A percentile compares a stretch with the other conserved stretches of the same genome.
phyloP scores from a whole-genome alignment of 83 land plant genomes.

The Diphasiastrum complanatum region DNA sequence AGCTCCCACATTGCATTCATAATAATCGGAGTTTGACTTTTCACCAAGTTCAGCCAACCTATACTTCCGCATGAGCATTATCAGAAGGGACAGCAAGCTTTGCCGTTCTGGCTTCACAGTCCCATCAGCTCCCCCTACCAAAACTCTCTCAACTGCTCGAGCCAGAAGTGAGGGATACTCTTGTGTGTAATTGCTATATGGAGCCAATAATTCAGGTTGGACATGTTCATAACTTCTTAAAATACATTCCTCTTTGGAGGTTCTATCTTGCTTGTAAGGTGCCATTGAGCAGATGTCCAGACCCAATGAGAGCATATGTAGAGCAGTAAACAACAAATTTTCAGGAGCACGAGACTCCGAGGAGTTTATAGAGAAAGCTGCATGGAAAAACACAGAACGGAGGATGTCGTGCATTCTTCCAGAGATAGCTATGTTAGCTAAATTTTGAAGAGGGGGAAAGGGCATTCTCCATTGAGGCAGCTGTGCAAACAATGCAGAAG shows the following conservation, averaged over 20 bases:
- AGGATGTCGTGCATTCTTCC: conserved; percentile 44
- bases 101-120: conserved; percentile 36
- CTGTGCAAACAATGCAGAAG: conserved; percentile 61
- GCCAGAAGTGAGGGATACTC: conserved; percentile 49
- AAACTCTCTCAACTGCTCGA: conserved; percentile 52
- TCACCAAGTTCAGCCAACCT: conserved; percentile 29
- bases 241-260: no score
- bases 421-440: conserved; percentile 61
- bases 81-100: conserved; percentile 69
- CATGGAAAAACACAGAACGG: conserved; percentile 69
- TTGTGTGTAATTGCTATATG: conserved; percentile 11
- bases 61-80: conserved; percentile 53
- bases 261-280: conserved; percentile 7
- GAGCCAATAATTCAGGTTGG: no score
- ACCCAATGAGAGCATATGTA: conserved; percentile 75
- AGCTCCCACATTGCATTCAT: conserved; percentile 44
- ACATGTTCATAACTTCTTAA: neutral
- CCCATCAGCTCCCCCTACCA: conserved; percentile 24
- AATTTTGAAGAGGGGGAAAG: conserved; percentile 43
- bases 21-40: conserved; percentile 32
- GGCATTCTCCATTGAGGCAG: conserved; percentile 78
- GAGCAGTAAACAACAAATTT: conserved; percentile 61
- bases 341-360: conserved; percentile 78
- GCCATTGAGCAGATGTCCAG: conserved; percentile 53
- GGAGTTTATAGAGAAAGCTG: conserved; percentile 43